phyloP scores from a whole-genome alignment of 2,329 filamentous ascomycete species.

The Scedosporium apiospermum region DNA sequence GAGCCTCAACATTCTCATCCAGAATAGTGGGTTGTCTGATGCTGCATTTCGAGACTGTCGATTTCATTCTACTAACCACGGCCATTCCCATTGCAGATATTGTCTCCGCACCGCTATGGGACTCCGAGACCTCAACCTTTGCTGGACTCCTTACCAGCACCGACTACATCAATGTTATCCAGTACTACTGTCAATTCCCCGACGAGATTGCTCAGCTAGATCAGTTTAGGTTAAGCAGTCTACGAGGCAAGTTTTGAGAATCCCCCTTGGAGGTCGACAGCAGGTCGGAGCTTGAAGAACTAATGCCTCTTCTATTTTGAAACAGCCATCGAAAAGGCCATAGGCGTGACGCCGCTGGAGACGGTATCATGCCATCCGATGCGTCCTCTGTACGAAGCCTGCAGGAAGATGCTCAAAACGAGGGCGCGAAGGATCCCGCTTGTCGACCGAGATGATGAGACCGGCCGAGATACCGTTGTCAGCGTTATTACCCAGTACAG shows the following conservation, averaged over 20 bases:
- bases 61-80: background rate
- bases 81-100: constrained; percentile 54
- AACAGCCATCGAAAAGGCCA: constrained; percentile 86
- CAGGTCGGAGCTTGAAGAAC: constrained; percentile 5
- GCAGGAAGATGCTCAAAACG: constrained; percentile 86
- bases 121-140: constrained; percentile 86
- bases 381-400: constrained; percentile 87
- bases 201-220: constrained; percentile 84
- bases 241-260: constrained; percentile 58
- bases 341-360: constrained; percentile 83
- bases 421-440: constrained; percentile 88
- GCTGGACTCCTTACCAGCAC: constrained; percentile 90
- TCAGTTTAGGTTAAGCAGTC: constrained; percentile 83
- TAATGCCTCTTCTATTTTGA: background rate
- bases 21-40: constrained; percentile 61
- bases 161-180: constrained; percentile 97
- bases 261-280: background rate
- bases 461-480: constrained; percentile 81
- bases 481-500: constrained; percentile 97
- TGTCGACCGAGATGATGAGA: constrained; percentile 90
- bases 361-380: constrained; percentile 93
- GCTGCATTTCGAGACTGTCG: background rate
- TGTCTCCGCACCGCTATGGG: constrained; percentile 94
- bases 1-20: constrained; percentile 87
- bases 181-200: constrained; percentile 97